A percentile compares a stretch with the other conserved stretches of the same genome.
phyloP scores from a whole-genome alignment of 139 green algal genomes.

The Ettlia oleoabundans region DNA sequence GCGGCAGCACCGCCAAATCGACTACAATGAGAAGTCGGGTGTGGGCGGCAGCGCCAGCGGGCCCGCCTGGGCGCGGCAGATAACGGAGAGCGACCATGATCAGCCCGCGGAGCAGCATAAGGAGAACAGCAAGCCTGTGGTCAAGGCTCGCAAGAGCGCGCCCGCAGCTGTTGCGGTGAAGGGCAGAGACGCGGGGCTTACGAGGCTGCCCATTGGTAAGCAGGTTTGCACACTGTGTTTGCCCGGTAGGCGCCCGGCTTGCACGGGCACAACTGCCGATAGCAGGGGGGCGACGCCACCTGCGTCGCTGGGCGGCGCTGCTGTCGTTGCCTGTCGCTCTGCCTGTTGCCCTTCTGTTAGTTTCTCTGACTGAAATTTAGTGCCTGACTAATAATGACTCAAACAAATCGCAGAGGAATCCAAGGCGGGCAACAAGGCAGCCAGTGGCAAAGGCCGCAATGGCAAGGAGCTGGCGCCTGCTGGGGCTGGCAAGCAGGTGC shows the following conservation, averaged over 20 bases:
- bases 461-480: not conserved
- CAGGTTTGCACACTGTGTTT: too few relatives aligned
- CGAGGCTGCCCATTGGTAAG: conserved; percentile 29
- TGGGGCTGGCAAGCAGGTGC: conserved; percentile 20
- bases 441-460: not conserved
- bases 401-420: conserved; percentile 3
- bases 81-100: not conserved
- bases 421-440: conserved; percentile 14
- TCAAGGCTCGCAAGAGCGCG: conserved; percentile 12
- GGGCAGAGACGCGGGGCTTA: conserved; percentile 18
- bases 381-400: too few relatives aligned
- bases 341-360: not conserved
- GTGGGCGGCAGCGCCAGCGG: not conserved
- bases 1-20: not conserved
- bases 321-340: conserved; percentile 14
- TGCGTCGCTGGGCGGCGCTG: not conserved
- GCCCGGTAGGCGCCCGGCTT: too few relatives aligned
- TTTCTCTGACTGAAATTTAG: not conserved
- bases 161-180: conserved; percentile 16
- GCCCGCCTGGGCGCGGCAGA: conserved; percentile 13
- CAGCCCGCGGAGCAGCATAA: not conserved
- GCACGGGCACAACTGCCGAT: not conserved
- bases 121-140: not conserved
- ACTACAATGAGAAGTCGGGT: conserved; percentile 18
- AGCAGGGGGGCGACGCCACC: not conserved